Conservation (phyloP, 1,139 yeast genomes). For the Yamadazyma sp. region DNA sequence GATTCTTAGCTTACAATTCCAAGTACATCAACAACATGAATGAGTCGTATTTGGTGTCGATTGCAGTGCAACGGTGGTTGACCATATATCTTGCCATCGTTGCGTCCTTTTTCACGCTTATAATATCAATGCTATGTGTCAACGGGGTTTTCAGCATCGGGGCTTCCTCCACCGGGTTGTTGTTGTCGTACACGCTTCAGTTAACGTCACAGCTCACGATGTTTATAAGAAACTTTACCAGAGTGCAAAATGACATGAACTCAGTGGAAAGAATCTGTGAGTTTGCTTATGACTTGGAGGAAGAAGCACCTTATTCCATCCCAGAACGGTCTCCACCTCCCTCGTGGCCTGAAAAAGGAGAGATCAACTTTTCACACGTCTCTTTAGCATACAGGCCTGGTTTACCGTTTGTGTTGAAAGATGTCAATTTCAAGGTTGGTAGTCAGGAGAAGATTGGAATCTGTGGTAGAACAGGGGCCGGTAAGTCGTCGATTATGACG, state of each 20-base stretch:
- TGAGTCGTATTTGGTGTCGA: conserved; percentile 65
- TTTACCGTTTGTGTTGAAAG: conserved; percentile 69
- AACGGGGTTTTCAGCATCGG: conserved; percentile 60
- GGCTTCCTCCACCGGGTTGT: conserved; percentile 72
- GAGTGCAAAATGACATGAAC: conserved; percentile 80
- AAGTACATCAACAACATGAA: conserved; percentile 61
- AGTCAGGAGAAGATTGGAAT: conserved; percentile 69
- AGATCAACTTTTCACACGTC: conserved; percentile 57
- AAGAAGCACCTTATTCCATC: conserved; percentile 45
- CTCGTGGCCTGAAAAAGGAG: conserved; percentile 47
- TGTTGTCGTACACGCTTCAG: conserved; percentile 61
- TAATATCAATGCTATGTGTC: conserved; percentile 63
- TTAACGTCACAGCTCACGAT: conserved; percentile 52
- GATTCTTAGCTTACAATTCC: conserved; percentile 53
- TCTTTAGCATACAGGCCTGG: conserved; percentile 72
- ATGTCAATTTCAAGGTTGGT: conserved; percentile 45
- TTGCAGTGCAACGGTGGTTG: conserved; percentile 80
- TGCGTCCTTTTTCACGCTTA: conserved; percentile 49
- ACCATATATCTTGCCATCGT: conserved; percentile 61
- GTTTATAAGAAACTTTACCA: conserved; percentile 59
- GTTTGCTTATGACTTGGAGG: conserved; percentile 54
- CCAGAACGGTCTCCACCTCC: conserved; percentile 57
- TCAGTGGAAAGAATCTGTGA: conserved; percentile 78
- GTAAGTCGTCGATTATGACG: conserved; percentile 68
- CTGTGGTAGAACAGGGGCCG: conserved; percentile 83